A percentile compares a stretch with the other conserved stretches of the same genome.
phyloP scores from a whole-genome alignment of 345 rosid genomes.

The Linum tenue region DNA sequence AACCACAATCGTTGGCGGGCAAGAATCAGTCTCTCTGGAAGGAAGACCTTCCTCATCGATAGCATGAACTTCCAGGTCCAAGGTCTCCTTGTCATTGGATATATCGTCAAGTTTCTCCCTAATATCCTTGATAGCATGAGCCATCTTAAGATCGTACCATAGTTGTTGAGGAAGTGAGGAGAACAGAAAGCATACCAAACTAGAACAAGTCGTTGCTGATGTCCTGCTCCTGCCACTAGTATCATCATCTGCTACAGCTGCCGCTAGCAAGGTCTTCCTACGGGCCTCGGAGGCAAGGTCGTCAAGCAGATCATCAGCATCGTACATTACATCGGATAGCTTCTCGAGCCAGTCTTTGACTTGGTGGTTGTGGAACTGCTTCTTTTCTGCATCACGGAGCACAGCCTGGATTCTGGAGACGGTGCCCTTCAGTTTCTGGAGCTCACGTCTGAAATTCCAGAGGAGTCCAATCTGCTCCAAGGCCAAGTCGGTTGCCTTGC shows the following conservation, averaged over 20 bases:
- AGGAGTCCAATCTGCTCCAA: no score
- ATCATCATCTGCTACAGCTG: background rate
- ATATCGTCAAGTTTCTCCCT: no score
- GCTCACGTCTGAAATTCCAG: no score
- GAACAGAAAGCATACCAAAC: background rate
- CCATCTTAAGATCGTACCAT: background rate
- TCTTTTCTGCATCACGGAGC: conserved; percentile 15
- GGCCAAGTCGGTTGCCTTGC: no score
- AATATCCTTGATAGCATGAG: no score
- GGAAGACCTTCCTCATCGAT: conserved; percentile 1
- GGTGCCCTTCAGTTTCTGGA: no score
- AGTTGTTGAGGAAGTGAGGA: background rate
- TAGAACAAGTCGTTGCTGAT: background rate
- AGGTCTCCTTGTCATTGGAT: conserved; percentile 1
- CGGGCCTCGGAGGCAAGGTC: conserved; percentile 14
- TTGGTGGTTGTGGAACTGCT: no score
- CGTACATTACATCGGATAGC: conserved; percentile 19
- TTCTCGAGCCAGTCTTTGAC: conserved; percentile 5
- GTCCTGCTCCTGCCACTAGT: conserved; percentile 4
- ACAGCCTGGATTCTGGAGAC: conserved; percentile 10
- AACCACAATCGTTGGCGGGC: background rate
- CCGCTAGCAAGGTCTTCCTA: no score
- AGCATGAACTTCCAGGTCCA: conserved; percentile 7
- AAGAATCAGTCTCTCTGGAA: conserved; percentile 10
- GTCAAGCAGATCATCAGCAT: background rate